A percentile compares a stretch with the other conserved stretches of the same genome.
Evolutionary conservation across 148 eudicot genomes (phyloP).

Genomic region (Beta vulgaris): DNA sequence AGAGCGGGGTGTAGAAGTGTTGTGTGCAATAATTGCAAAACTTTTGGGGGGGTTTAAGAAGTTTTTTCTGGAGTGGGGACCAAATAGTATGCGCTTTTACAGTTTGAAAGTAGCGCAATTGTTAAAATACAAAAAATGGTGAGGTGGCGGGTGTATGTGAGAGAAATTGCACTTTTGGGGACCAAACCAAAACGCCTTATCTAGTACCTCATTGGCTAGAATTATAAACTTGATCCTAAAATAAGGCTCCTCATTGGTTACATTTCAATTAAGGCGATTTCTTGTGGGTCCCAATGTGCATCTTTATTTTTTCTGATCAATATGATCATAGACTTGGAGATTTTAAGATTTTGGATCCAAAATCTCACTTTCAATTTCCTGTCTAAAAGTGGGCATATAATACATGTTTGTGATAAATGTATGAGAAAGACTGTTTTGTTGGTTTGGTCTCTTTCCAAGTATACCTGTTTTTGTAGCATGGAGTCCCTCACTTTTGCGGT

Average conservation of each 20-base stretch:
- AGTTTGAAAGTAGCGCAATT: slow-evolving; percentile 9
- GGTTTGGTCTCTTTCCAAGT: slow-evolving; percentile 8
- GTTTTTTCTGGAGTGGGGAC: neutral
- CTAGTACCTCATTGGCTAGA: slow-evolving; percentile 60
- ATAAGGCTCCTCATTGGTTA: slow-evolving; percentile 47
- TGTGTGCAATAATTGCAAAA: slow-evolving; percentile 25
- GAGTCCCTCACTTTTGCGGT: slow-evolving; percentile 5
- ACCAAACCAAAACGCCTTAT: slow-evolving; percentile 52
- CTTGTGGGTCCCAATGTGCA: slow-evolving; percentile 31
- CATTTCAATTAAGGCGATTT: slow-evolving; percentile 44
- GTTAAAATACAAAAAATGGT: slow-evolving; percentile 4
- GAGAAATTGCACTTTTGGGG: slow-evolving; percentile 36
- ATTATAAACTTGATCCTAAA: slow-evolving; percentile 43
- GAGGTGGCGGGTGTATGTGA: slow-evolving; percentile 9
- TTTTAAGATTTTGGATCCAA: slow-evolving; percentile 9
- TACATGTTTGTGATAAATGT: neutral
- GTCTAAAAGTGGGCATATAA: neutral
- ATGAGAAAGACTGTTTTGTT: slow-evolving; percentile 16
- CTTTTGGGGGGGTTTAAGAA: slow-evolving; percentile 26
- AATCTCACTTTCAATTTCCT: slow-evolving; percentile 10
- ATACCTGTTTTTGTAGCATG: slow-evolving; percentile 13
- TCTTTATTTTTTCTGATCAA: neutral
- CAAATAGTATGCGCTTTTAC: slow-evolving; percentile 40
- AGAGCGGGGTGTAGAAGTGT: neutral
- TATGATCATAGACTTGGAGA: neutral